Conservation (phyloP, 768 basidiomycete genomes). For the Suillus hirtellus region DNA sequence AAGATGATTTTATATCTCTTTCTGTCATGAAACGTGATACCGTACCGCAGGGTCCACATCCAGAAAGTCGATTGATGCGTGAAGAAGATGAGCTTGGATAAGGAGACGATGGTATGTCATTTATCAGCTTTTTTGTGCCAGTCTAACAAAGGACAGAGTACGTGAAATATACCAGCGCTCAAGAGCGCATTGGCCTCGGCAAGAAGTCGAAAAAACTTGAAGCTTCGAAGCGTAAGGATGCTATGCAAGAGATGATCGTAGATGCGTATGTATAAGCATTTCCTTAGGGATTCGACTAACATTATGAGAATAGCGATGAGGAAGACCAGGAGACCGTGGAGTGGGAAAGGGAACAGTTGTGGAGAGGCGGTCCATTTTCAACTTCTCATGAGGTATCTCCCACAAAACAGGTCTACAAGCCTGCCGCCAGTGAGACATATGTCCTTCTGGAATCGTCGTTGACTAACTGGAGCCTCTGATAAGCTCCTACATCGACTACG, state of each 20-base stretch:
- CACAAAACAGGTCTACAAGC: conserved; percentile 61
- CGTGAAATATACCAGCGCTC: conserved; percentile 84
- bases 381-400: conserved; percentile 36
- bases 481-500: conserved; percentile 67
- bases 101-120: conserved; percentile 75
- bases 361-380: conserved; percentile 65
- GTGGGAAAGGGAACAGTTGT: conserved; percentile 85
- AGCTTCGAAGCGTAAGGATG: conserved; percentile 61
- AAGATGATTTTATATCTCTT: conserved; percentile 78
- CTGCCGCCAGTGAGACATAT: conserved; percentile 63
- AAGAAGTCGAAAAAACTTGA: conserved; percentile 79
- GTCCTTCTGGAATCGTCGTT: conserved; percentile 6
- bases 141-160: conserved; percentile 52
- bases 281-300: conserved; percentile 1
- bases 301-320: conserved; percentile 53
- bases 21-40: conserved; percentile 61
- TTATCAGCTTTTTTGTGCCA: conserved; percentile 6
- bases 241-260: conserved; percentile 78
- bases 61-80: conserved; percentile 76
- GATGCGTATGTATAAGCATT: conserved; percentile 60
- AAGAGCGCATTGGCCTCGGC: conserved; percentile 82
- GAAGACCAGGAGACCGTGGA: conserved; percentile 82
- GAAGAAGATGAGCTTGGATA: conserved; percentile 90
- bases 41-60: conserved; percentile 70
- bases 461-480: conserved; percentile 12